Base-by-base conservation (phyloP, 2,329 filamentous ascomycete genomes). In the Ascochyta viciae-villosae region DNA sequence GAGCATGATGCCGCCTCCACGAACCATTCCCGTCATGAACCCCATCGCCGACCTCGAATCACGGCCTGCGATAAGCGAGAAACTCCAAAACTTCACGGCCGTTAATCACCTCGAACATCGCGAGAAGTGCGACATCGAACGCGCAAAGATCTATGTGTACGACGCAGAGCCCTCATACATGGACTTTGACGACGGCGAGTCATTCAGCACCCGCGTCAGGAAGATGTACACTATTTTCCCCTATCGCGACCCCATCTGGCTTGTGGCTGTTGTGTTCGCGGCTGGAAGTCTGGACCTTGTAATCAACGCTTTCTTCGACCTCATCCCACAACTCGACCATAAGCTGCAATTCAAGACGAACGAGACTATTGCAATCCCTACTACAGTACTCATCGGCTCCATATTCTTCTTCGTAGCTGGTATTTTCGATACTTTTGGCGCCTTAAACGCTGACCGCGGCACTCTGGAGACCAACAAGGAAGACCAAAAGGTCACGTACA, bases 401-500 rank as follows among this genome's bases (percentile, higher is more conserved):
- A 62, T 66, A 10, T 33, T 70, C n/a, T 72, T 72, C 61, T 65
- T 71, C 33, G 57, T 50, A 9, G 69, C 69, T 1, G 69, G 67
- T 9, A 49, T 72, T 16, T 67, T 70, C 43, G 66, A 68, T 31
- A 66, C 61, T 3, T 65, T 68, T 34, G 63, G 64, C 10, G 64
- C 66, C 0, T 39, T 70, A 4, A 70, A 70, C 16, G 66, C 58
- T 0, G 66, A 68, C n/a, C 49, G 56, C 7, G 57, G 57, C 4
- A 57, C 49, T 5, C 27, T 60, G 7, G 53, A 60, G 15, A 50
- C 43, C n/a, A 16, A 45, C 24, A 52, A 60, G 26, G 40, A 37
- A 16, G 50, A 47, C 5, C 42, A 47, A 22, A 55, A 50, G 27
- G 50, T 64, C 16, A 58, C 46, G 2, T 71, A 67, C 27, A 63